Base-by-base conservation (phyloP, 2,329 filamentous ascomycete species). In the Aureobasidium sp. region DNA sequence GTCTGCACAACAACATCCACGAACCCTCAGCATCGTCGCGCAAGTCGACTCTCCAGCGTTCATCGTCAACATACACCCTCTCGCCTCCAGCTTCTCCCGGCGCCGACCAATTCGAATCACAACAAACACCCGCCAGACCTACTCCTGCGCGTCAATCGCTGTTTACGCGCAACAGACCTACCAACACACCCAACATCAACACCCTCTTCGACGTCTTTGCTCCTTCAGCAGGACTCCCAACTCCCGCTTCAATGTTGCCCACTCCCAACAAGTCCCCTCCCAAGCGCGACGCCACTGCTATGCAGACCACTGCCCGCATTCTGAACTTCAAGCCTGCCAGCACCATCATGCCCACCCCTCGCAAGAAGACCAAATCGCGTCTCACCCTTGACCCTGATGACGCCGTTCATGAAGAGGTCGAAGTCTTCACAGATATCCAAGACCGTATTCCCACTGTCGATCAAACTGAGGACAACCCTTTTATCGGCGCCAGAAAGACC, bases 251-350 rank as follows among this genome's bases (percentile, higher is more conserved):
- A 69, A 91, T 93, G 86, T 87, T 95, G 53, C 92, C 91, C 20
- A 95, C 93, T 4, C 93, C 93, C 2, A 87, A 89, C 69, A 95
- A 95, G 81, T 95, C 93, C 4, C 93, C 88, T 4, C 86, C 86
- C 77, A 93, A 92, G 81, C 86, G 85, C 69, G 73, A 79, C 4
- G 72, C 76, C 51, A 72, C 76, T 18, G 79, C 83, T 66, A 72
- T 85, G 60, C 78, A 81, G 58, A 74, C 80, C 7, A 83, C 86
- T 42, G 83, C 87, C 33, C 85, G 88, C 67, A 79, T 84, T 33
- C 68, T 78, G 33, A 72, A 71, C 88, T 73, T 83, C 83, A 82
- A 90, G 85, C 73, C 93, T n/a, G n/a, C 85, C 83, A 88, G 54
- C 86, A n/a, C 91, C 59, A 81, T 82, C 43, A 84, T 90, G 80